Conservation (phyloP, 306 rosid species). For the Geum urbanum region DNA sequence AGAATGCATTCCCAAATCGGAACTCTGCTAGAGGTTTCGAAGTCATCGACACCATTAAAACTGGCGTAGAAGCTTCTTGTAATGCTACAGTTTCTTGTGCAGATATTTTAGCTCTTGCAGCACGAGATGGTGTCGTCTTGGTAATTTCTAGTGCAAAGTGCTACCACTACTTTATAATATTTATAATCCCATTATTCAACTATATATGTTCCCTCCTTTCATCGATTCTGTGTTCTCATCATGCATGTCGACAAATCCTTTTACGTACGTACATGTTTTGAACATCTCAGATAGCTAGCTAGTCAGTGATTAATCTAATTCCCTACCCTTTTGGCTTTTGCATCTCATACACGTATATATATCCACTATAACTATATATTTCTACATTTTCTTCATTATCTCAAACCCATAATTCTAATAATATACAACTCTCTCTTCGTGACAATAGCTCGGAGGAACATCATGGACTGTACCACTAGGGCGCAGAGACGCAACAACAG, state of each 20-base stretch:
- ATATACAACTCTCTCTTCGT: not conserved
- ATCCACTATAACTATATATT: too few species aligned
- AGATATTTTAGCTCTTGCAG: conserved; percentile 73
- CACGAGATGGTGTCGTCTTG: conserved; percentile 57
- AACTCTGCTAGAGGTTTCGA: conserved; percentile 62
- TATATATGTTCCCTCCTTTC: not conserved
- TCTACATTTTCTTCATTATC: not conserved
- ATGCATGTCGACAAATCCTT: not conserved
- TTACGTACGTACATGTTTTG: conserved; percentile 2
- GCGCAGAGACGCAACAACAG: conserved; percentile 69
- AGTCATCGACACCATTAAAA: conserved; percentile 70
- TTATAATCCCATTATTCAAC: too few species aligned
- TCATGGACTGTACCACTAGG: conserved; percentile 60
- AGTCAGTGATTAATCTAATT: not conserved
- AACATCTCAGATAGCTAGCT: not conserved
- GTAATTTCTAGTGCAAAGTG: conserved; percentile 21
- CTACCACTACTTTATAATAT: too few species aligned
- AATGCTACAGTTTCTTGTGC: conserved; percentile 71
- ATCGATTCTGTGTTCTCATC: not conserved
- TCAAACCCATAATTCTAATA: not conserved
- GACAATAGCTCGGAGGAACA: conserved; percentile 67
- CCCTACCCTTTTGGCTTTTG: not conserved
- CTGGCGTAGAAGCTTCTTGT: conserved; percentile 64
- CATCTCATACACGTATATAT: too few species aligned
- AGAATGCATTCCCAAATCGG: conserved; percentile 54